These are phyloP conservation scores for Rhodosporidiobolus odoratus DNA, from an alignment of 768 basidiomycete genomes.

Conservation along the genomic window DNA sequence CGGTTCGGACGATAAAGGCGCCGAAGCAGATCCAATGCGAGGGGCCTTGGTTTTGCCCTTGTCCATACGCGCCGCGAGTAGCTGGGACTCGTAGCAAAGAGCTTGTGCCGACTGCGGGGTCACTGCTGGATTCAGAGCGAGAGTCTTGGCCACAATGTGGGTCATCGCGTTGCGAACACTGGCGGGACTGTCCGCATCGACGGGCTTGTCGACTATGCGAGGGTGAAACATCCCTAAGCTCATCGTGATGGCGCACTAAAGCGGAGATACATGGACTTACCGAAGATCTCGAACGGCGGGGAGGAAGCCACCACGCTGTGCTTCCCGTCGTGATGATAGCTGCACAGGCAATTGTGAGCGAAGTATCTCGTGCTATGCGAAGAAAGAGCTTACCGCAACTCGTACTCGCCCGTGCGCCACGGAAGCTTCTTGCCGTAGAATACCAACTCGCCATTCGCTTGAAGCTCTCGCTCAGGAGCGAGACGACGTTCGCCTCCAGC, in stretches of 20 bases:
- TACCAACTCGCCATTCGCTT: conserved; percentile 57
- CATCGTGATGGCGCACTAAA: conserved; percentile 16
- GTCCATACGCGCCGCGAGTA: conserved; percentile 5
- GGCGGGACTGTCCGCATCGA: conserved; percentile 56
- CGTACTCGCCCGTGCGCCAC: conserved; percentile 79
- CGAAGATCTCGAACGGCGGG: conserved; percentile 80
- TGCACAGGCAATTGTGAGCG: neutral
- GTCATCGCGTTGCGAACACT: conserved; percentile 55
- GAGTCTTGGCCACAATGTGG: conserved; percentile 39
- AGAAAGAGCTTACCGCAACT: conserved; percentile 53
- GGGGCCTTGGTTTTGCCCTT: conserved; percentile 9
- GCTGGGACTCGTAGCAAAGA: conserved; percentile 1
- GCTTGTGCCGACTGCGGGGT: conserved; percentile 35
- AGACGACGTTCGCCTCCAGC: conserved; percentile 45
- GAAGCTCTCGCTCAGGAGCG: conserved; percentile 18
- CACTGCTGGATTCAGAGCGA: conserved; percentile 35
- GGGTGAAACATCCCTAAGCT: neutral
- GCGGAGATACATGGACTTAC: conserved; percentile 54
- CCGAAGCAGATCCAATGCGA: neutral
- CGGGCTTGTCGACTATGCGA: conserved; percentile 62
- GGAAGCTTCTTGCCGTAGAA: conserved; percentile 77
- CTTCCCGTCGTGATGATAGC: conserved; percentile 95
- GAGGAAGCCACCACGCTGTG: conserved; percentile 88
- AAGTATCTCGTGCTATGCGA: neutral
- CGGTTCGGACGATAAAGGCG: conserved; percentile 28